phyloP scores from a whole-genome alignment of 495 filamentous ascomycete genomes.

The Penicillium maclennaniae region DNA sequence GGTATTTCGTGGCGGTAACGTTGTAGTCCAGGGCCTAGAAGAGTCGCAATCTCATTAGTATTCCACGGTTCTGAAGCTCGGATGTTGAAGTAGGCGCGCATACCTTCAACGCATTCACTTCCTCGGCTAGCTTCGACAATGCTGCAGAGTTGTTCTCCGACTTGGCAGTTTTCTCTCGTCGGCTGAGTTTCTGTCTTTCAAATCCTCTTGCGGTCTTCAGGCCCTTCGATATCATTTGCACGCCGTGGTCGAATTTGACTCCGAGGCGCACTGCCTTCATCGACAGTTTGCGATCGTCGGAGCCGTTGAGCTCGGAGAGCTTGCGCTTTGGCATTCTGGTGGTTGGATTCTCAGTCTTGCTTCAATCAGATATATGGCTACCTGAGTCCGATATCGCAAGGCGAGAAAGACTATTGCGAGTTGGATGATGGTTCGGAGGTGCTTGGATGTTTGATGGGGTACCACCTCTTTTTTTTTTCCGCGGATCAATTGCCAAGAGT shows the following conservation, averaged over 20 bases:
- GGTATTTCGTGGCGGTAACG: conserved; percentile 60
- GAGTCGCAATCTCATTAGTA: not conserved
- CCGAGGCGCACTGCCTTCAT: conserved; percentile 42
- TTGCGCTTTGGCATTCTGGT: conserved; percentile 48
- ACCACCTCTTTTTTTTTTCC: conserved; percentile 23
- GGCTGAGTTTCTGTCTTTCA: conserved; percentile 82
- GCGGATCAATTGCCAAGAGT: conserved; percentile 25
- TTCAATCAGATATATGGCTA: not conserved
- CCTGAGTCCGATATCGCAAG: not conserved
- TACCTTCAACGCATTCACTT: conserved; percentile 75
- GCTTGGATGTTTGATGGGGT: not conserved
- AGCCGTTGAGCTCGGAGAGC: conserved; percentile 32
- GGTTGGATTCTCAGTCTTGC: not conserved
- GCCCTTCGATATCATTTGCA: conserved; percentile 58
- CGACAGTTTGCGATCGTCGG: conserved; percentile 24
- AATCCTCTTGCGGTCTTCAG: conserved; percentile 81
- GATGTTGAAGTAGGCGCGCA: not conserved
- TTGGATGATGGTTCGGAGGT: not conserved
- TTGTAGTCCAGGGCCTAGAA: conserved; percentile 59
- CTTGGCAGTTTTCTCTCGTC: conserved; percentile 65
- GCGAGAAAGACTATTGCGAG: not conserved
- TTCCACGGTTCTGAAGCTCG: not conserved
- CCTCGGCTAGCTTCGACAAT: conserved; percentile 60
- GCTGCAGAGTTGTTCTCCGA: conserved; percentile 35
- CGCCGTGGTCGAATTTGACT: conserved; percentile 54